Base-by-base conservation (phyloP, 495 filamentous ascomycete species). In the Bryoglossum gracile region DNA sequence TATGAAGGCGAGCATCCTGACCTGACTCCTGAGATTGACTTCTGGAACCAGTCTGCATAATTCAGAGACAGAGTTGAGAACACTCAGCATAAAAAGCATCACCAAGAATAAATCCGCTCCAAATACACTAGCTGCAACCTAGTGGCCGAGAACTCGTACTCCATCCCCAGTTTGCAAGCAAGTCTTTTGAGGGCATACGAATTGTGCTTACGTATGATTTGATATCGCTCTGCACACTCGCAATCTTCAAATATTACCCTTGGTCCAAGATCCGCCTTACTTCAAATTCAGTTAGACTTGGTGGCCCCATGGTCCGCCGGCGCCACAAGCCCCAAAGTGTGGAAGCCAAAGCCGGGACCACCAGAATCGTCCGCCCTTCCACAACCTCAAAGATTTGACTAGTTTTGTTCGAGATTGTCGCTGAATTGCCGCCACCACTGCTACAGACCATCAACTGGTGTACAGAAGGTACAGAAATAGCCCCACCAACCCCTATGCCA, bases 161-260 rank as follows among this genome's bases (percentile, higher is more conserved):
- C 26, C 26, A 30, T 30, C 5, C 26, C 5, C 26, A 30, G 26
- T 5, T 30, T 5, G 26, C 26, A 6, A 13, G 26, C 6, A 30
- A 6, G 6, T 30, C 5, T 13, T 30, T 30, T 13, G 13, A 6
- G 26, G 26, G 26, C 43, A 35, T 32, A 43, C 43, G 50, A 41
- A 26, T 36, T 19, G 10, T 13, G 30, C 10, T 26, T 23, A 26
- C 48, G 14, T 34, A 33, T 53, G 36, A 53, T 48, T 53, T 47
- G 50, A 53, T 43, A 42, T 47, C 44, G 11, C 26, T 23, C 36
- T 8, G 14, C 34, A 43, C 50, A 48, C 28, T 17, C 43, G 50
- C 50, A 53, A 53, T 46, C 50, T 53, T 30, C 30, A 11, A 33
- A n/a, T 35, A n/a, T n/a, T n/a, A n/a, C 11, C 26, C 16, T 25